Evolutionary conservation across 495 filamentous ascomycete species (phyloP).

Genomic region (Cercophora newfieldiana): DNA sequence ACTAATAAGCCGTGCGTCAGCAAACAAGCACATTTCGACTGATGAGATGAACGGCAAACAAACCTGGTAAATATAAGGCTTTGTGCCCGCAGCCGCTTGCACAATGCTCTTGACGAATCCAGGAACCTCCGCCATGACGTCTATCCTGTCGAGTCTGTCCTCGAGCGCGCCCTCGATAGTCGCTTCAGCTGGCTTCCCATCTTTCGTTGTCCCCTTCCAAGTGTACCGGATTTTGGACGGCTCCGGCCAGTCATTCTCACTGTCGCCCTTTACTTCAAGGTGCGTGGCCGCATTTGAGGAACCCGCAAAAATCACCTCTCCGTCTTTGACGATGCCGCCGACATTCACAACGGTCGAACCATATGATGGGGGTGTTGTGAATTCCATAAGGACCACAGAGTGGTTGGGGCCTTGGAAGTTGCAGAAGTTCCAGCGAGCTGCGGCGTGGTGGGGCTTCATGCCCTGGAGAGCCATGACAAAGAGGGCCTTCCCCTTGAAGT

Average conservation of each 20-base stretch:
- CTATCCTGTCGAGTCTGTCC: constrained; percentile 76
- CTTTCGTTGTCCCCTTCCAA: constrained; percentile 78
- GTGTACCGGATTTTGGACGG: constrained; percentile 71
- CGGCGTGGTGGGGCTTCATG: constrained; percentile 98
- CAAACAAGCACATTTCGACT: background rate
- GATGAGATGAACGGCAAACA: constrained; percentile 15
- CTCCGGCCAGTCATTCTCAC: constrained; percentile 84
- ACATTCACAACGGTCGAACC: constrained; percentile 85
- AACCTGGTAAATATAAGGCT: constrained; percentile 97
- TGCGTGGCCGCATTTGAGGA: constrained; percentile 63
- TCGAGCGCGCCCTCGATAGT: constrained; percentile 67
- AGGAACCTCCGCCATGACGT: constrained; percentile 95
- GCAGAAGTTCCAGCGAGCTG: constrained; percentile 89
- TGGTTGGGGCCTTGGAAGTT: constrained; percentile 86
- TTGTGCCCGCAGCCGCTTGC: constrained; percentile 80
- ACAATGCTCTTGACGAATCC: constrained; percentile 94
- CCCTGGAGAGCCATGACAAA: constrained; percentile 86
- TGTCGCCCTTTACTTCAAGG: constrained; percentile 64
- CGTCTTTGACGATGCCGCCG: constrained; percentile 77
- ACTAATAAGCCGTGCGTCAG: constrained; percentile 55
- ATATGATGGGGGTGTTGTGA: constrained; percentile 91
- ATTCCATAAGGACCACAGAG: constrained; percentile 94
- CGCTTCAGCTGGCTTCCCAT: constrained; percentile 69
- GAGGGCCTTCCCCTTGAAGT: constrained; percentile 76
- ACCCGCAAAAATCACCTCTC: constrained; percentile 74